These are phyloP conservation scores for Salix arbutifolia DNA, from an alignment of 345 rosid genomes.

Conservation along the genomic window DNA sequence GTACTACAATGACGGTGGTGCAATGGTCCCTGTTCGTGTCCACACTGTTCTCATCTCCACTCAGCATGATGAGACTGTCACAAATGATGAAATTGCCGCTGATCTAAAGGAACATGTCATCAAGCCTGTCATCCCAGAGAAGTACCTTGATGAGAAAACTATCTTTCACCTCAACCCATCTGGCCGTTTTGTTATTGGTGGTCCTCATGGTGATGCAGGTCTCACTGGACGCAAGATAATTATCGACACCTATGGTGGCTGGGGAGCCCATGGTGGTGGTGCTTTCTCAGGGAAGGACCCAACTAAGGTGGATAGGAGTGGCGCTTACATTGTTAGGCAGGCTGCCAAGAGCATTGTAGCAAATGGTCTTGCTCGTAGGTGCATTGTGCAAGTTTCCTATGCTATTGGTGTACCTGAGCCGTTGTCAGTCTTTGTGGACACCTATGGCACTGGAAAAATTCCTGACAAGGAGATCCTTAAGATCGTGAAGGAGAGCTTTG, in stretches of 20 bases:
- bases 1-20: constrained; percentile 31
- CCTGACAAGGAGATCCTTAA: constrained; percentile 34
- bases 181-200: constrained; percentile 36
- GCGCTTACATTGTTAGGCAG: constrained; percentile 36
- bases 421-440: constrained; percentile 34
- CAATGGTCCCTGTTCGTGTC: constrained; percentile 37
- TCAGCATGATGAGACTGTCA: constrained; percentile 38
- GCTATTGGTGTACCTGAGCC: constrained; percentile 40
- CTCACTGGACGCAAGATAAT: constrained; percentile 38
- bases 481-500: constrained; percentile 33
- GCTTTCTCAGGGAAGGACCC: constrained; percentile 41
- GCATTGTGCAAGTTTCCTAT: constrained; percentile 36
- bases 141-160: constrained; percentile 40
- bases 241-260: constrained; percentile 36
- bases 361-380: constrained; percentile 36
- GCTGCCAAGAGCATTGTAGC: constrained; percentile 40
- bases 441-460: constrained; percentile 33
- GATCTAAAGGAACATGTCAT: constrained; percentile 39
- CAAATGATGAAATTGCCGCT: constrained; percentile 34
- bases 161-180: constrained; percentile 41
- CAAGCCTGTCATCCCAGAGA: constrained; percentile 35
- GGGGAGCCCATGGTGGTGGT: constrained; percentile 42
- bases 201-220: constrained; percentile 38
- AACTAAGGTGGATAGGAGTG: constrained; percentile 39
- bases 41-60: constrained; percentile 41